Evolutionary conservation across 2,329 filamentous ascomycete genomes (phyloP).

Genomic region (Teratosphaeria destructans): DNA sequence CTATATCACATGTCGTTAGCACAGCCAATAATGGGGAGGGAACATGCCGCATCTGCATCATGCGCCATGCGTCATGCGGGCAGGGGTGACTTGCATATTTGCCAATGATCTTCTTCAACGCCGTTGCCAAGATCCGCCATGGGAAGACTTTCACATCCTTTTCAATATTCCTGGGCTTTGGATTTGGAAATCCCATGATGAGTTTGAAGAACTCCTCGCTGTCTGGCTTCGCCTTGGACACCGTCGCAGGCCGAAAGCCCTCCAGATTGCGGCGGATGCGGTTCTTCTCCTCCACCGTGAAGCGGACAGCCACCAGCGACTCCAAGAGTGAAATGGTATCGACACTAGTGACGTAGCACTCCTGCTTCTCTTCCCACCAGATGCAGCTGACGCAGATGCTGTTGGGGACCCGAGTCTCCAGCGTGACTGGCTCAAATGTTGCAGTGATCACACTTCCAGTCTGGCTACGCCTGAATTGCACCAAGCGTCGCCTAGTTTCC

Average conservation of each 20-base stretch:
- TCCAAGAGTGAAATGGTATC: conserved; percentile 95
- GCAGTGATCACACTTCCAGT: conserved; percentile 70
- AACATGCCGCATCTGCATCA: conserved; percentile 8
- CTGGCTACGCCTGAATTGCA: conserved; percentile 79
- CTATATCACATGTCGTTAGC: conserved; percentile 29
- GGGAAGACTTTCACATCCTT: conserved; percentile 99
- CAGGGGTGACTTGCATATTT: conserved; percentile 63
- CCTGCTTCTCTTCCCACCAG: conserved; percentile 83
- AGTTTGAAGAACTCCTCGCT: conserved; percentile 98
- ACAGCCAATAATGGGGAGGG: conserved; percentile 4
- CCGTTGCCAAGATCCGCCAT: conserved; percentile 79
- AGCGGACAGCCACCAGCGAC: conserved; percentile 73
- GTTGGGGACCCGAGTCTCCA: conserved; percentile 68
- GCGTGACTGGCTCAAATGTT: conserved; percentile 67
- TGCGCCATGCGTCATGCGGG: conserved; percentile 14
- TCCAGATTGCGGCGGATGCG: conserved; percentile 91
- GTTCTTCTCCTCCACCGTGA: conserved; percentile 97
- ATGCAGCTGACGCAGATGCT: conserved; percentile 97
- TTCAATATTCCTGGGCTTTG: conserved; percentile 94
- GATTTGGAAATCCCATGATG: conserved; percentile 93
- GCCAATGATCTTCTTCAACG: conserved; percentile 94
- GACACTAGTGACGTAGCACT: conserved; percentile 91
- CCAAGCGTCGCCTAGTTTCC: conserved; percentile 67
- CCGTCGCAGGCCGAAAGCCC: conserved; percentile 82
- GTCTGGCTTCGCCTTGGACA: conserved; percentile 84